Conservation (phyloP, 495 filamentous ascomycete species). For the Xylaria longipes region DNA sequence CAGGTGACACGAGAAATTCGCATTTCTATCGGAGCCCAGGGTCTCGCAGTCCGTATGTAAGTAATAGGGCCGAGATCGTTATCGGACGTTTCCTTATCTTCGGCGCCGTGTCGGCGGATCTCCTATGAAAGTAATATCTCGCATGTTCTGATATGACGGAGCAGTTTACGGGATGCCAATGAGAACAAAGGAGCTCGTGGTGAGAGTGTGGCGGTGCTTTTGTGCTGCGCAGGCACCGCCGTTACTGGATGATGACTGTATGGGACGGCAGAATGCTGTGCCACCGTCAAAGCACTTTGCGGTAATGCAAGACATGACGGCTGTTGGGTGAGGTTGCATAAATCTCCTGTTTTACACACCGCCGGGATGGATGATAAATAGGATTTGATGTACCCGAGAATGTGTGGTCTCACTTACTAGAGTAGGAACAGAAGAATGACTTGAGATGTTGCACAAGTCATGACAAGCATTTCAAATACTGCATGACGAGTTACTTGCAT, state of each 20-base stretch:
- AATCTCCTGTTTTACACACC: slow-evolving; percentile 11
- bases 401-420: neutral
- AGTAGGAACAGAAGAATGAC: neutral
- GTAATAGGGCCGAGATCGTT: neutral
- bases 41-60: neutral
- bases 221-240: slow-evolving; percentile 8
- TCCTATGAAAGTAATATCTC: neutral
- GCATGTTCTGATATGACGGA: slow-evolving; percentile 8
- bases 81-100: neutral
- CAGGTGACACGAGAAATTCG: neutral
- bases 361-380: neutral
- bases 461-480: neutral
- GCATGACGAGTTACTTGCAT: neutral
- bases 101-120: slow-evolving; percentile 22
- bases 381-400: neutral
- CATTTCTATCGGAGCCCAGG: neutral
- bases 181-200: neutral
- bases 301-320: slow-evolving; percentile 4
- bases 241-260: slow-evolving; percentile 11
- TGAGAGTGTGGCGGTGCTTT: slow-evolving; percentile 10
- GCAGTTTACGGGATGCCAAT: slow-evolving; percentile 7
- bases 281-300: slow-evolving; percentile 5
- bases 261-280: slow-evolving; percentile 6
- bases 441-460: neutral
- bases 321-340: slow-evolving; percentile 3